Base-by-base conservation (phyloP, 352 stramenopile genomes). In the Globisporangium spiculum region DNA sequence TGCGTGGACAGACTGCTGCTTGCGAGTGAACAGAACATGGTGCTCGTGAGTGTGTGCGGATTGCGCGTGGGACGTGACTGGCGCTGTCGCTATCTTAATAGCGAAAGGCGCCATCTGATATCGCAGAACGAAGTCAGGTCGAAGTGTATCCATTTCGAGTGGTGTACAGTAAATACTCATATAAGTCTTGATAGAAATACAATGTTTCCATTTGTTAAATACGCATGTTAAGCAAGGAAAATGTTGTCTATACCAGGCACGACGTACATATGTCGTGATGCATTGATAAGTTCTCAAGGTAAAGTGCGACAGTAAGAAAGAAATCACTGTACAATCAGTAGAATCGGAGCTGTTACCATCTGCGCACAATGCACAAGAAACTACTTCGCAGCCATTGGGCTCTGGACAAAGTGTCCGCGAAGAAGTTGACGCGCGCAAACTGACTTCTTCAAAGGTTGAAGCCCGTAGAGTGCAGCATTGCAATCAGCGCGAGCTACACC, bases 101-200 rank as follows among this genome's bases (percentile, higher is more conserved):
- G 44, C 8, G 41, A 48, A 16, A 48, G 41, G 16, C 12, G 36
- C 32, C 34, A 63, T 12, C 58, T 63, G 58, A 30, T 53, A 26
- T 22, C 34, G 52, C 34, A 34, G 58, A 63, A 53, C 58, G 58
- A 52, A 53, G 32, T 63, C n/a, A 32, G 32, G 46, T 32, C 20
- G 34, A 50, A 53, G 32, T 63, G 58, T 34, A 63, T 52, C 58
- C 58, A 53, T 22, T 60, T 9, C 16, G 26, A 12, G 7, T 12
- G n/a, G 16, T n/a, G 26, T 14, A 48, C 41, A 57, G 52, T 20
- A 26, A 14, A 1, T n/a, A 2, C 12, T n/a, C 12, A 24, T 4
- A 38, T 24, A 16, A 44, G 20, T 16, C 9, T 4, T 63, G 3
- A 10, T 50, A 9, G 0, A 10, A 20, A 9, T 50, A 50, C n/a